Conservation (phyloP, 495 filamentous ascomycete species). For the Aspergillus biplanus region DNA sequence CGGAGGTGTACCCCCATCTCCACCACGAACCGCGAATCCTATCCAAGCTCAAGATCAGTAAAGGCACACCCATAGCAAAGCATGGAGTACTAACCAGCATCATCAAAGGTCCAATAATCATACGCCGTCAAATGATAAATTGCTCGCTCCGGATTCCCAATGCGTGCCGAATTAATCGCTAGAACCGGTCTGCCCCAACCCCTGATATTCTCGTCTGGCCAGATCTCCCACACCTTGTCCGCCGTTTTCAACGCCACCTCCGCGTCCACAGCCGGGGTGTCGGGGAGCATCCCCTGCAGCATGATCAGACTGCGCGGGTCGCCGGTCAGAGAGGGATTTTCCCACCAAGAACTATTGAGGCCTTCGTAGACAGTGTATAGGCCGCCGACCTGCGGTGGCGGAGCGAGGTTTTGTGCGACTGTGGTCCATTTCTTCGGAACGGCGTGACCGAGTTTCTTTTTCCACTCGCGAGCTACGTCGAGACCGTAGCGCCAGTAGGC, state of each 20-base stretch:
- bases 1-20: slow-evolving; percentile 23
- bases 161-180: slow-evolving; percentile 22
- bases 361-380: slow-evolving; percentile 24
- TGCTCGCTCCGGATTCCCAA: slow-evolving; percentile 20
- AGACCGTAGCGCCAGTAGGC: slow-evolving; percentile 26
- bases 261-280: slow-evolving; percentile 19
- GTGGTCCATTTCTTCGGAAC: slow-evolving; percentile 15
- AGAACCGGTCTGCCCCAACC: slow-evolving; percentile 23
- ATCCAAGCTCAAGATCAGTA: background rate
- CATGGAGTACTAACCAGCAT: slow-evolving; percentile 19
- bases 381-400: slow-evolving; percentile 14
- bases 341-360: slow-evolving; percentile 22
- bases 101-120: slow-evolving; percentile 25
- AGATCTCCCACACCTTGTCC: slow-evolving; percentile 19
- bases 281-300: slow-evolving; percentile 24
- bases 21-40: slow-evolving; percentile 23
- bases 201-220: slow-evolving; percentile 20
- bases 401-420: slow-evolving; percentile 17
- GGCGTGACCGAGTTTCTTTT: slow-evolving; percentile 9
- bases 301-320: slow-evolving; percentile 26
- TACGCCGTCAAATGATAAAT: slow-evolving; percentile 23
- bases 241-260: slow-evolving; percentile 17
- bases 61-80: background rate
- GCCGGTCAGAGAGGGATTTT: slow-evolving; percentile 11
- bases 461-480: slow-evolving; percentile 16